Conservation (phyloP, 176 grass and related monocot species). For the Alopecurus myosuroides region DNA sequence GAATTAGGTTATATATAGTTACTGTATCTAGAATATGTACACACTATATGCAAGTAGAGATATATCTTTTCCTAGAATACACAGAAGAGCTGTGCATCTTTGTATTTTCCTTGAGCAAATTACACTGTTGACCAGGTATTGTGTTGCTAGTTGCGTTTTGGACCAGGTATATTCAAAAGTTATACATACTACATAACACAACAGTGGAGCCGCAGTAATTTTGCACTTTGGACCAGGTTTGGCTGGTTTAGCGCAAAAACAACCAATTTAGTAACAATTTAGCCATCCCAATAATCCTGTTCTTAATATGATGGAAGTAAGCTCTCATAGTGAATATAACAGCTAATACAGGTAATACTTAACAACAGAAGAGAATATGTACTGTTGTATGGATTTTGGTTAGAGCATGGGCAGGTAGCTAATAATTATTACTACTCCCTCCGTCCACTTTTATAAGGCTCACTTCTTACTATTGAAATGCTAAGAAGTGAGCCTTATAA, state of each 20-base stretch:
- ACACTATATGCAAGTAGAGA: background rate
- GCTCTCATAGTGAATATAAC: background rate
- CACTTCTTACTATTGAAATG: no score
- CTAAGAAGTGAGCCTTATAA: no score
- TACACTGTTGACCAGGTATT: background rate
- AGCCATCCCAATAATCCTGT: background rate
- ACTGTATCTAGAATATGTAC: background rate
- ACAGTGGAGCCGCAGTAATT: background rate
- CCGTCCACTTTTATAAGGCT: no score
- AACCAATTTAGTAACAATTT: background rate
- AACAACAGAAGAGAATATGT: background rate
- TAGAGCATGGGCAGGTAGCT: background rate
- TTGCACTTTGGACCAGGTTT: background rate
- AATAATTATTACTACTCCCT: background rate
- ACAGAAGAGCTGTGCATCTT: background rate
- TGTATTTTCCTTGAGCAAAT: background rate
- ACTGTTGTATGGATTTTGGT: background rate
- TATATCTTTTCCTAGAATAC: background rate
- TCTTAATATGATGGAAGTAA: conserved; percentile 1
- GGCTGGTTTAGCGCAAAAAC: background rate
- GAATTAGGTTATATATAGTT: background rate
- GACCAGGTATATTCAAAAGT: background rate
- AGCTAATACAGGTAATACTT: background rate
- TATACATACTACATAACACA: background rate
- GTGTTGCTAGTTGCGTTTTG: background rate